These are phyloP conservation scores for Arctostaphylos glauca DNA, from an alignment of 148 eudicot species.

Conservation along the genomic window DNA sequence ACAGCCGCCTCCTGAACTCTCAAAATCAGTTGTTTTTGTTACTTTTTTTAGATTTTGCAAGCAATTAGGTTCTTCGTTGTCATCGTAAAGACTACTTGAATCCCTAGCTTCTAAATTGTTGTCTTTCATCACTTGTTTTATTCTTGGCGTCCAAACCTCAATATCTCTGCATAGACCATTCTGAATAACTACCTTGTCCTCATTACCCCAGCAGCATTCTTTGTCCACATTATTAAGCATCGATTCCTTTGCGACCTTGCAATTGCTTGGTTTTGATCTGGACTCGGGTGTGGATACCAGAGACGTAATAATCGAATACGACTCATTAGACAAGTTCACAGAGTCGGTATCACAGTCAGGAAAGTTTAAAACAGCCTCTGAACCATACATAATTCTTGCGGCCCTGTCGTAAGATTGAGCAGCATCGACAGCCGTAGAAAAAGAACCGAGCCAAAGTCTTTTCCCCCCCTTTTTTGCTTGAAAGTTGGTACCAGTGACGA, in stretches of 20 bases:
- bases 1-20: neutral
- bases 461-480: constrained; percentile 43
- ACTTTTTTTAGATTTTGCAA: neutral
- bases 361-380: constrained; percentile 15
- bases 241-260: neutral
- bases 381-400: constrained; percentile 14
- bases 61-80: neutral
- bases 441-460: constrained; percentile 77
- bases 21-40: neutral
- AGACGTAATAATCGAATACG: neutral
- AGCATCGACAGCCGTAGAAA: constrained; percentile 16
- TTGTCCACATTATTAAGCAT: neutral
- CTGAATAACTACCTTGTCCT: neutral
- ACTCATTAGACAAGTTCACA: neutral
- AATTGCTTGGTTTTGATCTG: neutral
- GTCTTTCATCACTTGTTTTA: neutral
- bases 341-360: neutral
- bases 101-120: neutral
- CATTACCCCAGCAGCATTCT: neutral
- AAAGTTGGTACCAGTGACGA: neutral
- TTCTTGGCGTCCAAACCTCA: neutral
- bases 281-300: neutral
- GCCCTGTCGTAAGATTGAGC: constrained; percentile 22
- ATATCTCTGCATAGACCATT: neutral
- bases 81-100: neutral